Base-by-base conservation (phyloP, 306 rosid species). In the Dalbergia oliveri region DNA sequence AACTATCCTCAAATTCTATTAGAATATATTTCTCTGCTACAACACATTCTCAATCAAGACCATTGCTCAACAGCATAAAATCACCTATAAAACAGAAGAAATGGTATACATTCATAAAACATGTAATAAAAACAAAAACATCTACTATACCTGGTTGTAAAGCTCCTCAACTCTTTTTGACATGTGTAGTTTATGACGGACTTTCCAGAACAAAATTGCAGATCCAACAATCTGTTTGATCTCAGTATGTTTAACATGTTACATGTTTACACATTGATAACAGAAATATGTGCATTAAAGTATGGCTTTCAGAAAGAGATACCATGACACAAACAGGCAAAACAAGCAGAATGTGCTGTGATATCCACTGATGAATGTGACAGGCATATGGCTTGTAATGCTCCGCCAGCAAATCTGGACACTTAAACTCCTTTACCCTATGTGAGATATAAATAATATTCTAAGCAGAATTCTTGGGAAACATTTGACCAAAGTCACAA, bases 401-500 rank as follows among this genome's bases (percentile, higher is more conserved):
- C 81, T 88, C 91, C 2, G 86, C 97, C 66, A 88, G 76, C 60
- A 47, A 43, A 75, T 94, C 92, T 13, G 97, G 94, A 77, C 97
- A 93, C 84, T 91, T 94, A 71, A 88, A 87, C 85, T 93, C 99
- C 83, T 90, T 90, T 84, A 85, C 71, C 89, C 99, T 94, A 76
- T 4, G 75, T 57, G 77, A 80, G 61, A 58, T 44, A 73, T 49
- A 67, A 66, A 54, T 21, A 60, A 66, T 34, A 45, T 65, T 31
- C 8, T 39, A 50, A 21, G 51, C 44, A 35, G 15, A 59, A 80
- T 37, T 58, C 13, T 49, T 45, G 51, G 23, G 9, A 31, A 54
- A 77, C 49, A 69, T 9, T 50, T 5, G 57, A 37, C 72, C 68
- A 74, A 82, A 19, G 69, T 77, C 71, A 60, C 26, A n/a, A 64